Evolutionary conservation across 345 rosid genomes (phyloP).

Genomic region (Hibiscus trionum): DNA sequence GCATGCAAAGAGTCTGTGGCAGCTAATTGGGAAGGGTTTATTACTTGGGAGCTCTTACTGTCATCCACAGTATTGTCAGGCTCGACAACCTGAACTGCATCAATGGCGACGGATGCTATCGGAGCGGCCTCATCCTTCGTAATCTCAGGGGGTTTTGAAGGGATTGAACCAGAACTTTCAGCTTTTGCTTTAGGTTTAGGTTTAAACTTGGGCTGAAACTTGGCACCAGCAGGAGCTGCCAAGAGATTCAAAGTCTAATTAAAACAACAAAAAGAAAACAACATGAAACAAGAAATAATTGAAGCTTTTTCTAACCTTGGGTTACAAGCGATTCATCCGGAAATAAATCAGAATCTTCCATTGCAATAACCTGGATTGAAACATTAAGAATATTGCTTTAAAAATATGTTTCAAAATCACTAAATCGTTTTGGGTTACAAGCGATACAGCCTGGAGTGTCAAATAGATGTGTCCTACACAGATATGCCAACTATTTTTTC

Average conservation of each 20-base stretch:
- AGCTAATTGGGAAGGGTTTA: background rate
- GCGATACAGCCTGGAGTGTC: no score
- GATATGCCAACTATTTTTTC: background rate
- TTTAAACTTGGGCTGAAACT: slow-evolving; percentile 36
- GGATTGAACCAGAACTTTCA: slow-evolving; percentile 5
- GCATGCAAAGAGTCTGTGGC: slow-evolving; percentile 5
- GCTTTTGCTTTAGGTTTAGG: slow-evolving; percentile 1
- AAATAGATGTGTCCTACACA: no score
- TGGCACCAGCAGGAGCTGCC: slow-evolving; percentile 27
- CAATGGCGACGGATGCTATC: background rate
- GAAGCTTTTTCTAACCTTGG: slow-evolving; percentile 23
- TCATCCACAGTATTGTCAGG: background rate
- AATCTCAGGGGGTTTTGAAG: background rate
- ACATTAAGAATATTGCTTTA: background rate
- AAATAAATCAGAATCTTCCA: slow-evolving; percentile 3
- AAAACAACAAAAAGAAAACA: background rate
- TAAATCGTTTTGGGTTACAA: no score
- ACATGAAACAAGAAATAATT: background rate
- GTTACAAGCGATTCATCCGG: slow-evolving; percentile 12
- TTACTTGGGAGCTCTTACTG: background rate
- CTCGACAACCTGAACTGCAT: background rate
- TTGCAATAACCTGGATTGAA: background rate
- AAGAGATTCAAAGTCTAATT: slow-evolving; percentile 11
- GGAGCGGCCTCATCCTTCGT: background rate
- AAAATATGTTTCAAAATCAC: background rate